These are phyloP conservation scores for Aspergillus indologenus DNA, from an alignment of 495 filamentous ascomycete species.

Conservation along the genomic window DNA sequence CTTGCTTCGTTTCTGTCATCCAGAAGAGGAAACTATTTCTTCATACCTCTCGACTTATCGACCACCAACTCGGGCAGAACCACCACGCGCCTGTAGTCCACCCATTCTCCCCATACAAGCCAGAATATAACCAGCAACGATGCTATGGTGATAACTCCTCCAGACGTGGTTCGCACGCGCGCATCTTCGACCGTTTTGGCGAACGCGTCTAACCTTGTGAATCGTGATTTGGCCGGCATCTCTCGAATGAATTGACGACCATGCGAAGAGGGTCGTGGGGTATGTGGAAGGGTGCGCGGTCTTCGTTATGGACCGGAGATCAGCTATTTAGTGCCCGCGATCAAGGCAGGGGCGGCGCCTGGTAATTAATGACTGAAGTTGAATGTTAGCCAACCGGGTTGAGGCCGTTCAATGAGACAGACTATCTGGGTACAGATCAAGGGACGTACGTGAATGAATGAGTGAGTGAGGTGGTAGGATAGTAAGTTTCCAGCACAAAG, in stretches of 20 bases:
- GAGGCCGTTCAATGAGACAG: neutral
- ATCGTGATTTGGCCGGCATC: conserved; percentile 69
- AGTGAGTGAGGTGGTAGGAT: neutral
- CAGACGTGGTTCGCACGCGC: conserved; percentile 92
- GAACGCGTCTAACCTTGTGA: conserved; percentile 95
- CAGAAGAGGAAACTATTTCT: neutral
- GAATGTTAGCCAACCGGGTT: neutral
- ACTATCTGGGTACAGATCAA: neutral
- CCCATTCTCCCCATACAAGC: conserved; percentile 93
- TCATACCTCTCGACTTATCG: conserved; percentile 86
- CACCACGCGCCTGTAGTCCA: conserved; percentile 81
- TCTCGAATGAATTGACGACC: conserved; percentile 27
- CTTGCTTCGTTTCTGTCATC: neutral
- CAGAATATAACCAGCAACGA: conserved; percentile 83
- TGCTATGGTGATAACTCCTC: conserved; percentile 89
- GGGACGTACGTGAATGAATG: conserved; percentile 7
- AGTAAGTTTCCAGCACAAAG: neutral
- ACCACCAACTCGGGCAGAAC: conserved; percentile 92
- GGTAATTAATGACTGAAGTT: neutral
- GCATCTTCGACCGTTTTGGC: conserved; percentile 99
- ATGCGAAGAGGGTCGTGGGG: conserved; percentile 21
- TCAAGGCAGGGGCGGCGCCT: neutral
- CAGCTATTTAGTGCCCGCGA: conserved; percentile 9
- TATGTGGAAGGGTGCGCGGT: neutral
- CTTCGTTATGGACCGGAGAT: conserved; percentile 5